Percentiles rank a stretch among this genome's conserved stretches.
These are phyloP conservation scores for Uronychia binucleata DNA, from an alignment of 73 alveolate species.

Conservation along the genomic window DNA sequence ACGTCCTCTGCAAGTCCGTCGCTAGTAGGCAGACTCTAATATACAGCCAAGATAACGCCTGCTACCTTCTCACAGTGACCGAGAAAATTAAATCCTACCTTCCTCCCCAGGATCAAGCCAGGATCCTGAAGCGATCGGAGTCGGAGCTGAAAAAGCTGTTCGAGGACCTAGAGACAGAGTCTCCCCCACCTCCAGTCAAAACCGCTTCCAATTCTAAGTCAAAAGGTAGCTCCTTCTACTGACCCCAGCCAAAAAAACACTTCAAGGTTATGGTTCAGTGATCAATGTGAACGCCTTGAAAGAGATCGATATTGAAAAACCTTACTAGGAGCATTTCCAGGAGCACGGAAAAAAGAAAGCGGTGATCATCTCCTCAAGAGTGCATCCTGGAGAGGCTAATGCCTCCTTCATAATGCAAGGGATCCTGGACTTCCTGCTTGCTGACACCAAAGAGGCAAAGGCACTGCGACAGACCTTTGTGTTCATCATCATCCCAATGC, in stretches of 20 bases:
- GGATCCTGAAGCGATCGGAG: slow-evolving; percentile 4
- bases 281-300: slow-evolving; percentile 11
- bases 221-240: background rate
- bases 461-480: slow-evolving; percentile 76
- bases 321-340: slow-evolving; percentile 15
- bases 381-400: slow-evolving; percentile 90
- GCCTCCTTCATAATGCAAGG: slow-evolving; percentile 85
- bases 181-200: background rate
- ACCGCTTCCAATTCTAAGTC: background rate
- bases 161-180: slow-evolving; percentile 4
- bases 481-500: slow-evolving; percentile 85
- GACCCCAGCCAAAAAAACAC: background rate
- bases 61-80: slow-evolving; percentile 55
- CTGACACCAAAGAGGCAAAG: slow-evolving; percentile 76
- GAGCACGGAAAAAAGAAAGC: slow-evolving; percentile 80
- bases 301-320: background rate
- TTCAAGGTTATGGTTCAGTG: background rate
- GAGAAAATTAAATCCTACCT: slow-evolving; percentile 43
- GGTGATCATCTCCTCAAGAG: slow-evolving; percentile 69
- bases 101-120: slow-evolving; percentile 34
- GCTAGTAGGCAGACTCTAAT: slow-evolving; percentile 15
- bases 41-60: slow-evolving; percentile 7
- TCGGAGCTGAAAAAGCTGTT: slow-evolving; percentile 1
- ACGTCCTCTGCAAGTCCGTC: slow-evolving; percentile 44
- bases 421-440: slow-evolving; percentile 73